Conservation (phyloP, 2,329 filamentous ascomycete genomes). For the Fusarium newnesense region DNA sequence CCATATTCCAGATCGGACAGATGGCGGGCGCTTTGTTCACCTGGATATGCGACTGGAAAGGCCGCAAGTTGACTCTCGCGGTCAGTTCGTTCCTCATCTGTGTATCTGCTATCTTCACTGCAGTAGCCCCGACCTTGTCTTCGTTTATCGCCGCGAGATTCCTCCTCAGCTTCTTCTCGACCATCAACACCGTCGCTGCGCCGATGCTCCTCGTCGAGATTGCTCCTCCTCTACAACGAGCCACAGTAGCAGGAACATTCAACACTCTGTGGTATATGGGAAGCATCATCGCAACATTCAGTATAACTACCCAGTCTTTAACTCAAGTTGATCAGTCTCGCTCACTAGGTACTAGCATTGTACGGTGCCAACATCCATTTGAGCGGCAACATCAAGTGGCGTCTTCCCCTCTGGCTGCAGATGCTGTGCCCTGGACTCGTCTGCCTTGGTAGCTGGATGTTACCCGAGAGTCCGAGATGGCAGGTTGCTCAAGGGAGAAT, state of each 20-base stretch:
- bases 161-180: background rate
- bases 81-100: background rate
- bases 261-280: background rate
- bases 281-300: background rate
- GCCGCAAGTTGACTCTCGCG: background rate
- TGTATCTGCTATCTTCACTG: background rate
- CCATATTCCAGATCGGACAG: background rate
- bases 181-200: background rate
- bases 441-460: background rate
- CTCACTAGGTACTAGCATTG: background rate
- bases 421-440: background rate
- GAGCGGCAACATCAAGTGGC: background rate
- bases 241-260: background rate
- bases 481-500: background rate
- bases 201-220: background rate
- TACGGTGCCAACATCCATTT: background rate
- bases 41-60: background rate
- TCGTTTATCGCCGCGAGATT: background rate
- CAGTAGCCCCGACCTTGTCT: background rate
- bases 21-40: background rate
- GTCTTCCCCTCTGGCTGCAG: background rate
- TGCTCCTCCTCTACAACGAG: background rate
- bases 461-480: background rate
- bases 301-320: rapidly evolving
- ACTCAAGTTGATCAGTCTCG: rapidly evolving